Conservation (phyloP, 1,139 yeast species). For the Nakaseomyces nivariensis region DNA sequence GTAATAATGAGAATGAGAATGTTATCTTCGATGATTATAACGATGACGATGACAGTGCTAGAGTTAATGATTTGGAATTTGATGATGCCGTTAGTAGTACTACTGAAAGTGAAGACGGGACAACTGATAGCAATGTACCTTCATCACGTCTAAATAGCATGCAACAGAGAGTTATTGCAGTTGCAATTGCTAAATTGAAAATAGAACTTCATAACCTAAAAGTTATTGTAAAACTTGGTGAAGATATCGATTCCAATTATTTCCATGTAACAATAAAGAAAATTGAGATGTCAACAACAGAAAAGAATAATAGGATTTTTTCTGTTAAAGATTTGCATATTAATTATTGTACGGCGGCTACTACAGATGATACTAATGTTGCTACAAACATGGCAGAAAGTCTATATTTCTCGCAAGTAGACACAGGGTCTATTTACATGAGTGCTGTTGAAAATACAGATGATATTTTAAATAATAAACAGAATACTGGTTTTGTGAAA, state of each 20-base stretch:
- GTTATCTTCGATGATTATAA: neutral
- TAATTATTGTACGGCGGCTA: neutral
- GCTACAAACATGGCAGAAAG: slow-evolving; percentile 40
- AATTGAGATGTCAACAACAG: neutral
- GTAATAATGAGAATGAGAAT: neutral
- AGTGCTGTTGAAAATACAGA: slow-evolving; percentile 51
- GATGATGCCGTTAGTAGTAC: slow-evolving; percentile 1
- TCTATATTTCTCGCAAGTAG: slow-evolving; percentile 57
- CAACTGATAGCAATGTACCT: slow-evolving; percentile 3
- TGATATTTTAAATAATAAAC: neutral
- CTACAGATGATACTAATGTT: neutral
- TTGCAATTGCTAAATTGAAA: slow-evolving; percentile 25
- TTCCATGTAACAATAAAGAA: neutral
- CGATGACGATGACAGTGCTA: neutral
- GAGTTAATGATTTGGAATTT: neutral
- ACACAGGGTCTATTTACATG: slow-evolving; percentile 69
- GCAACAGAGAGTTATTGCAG: slow-evolving; percentile 27
- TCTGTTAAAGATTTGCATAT: neutral
- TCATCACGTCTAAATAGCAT: slow-evolving; percentile 17
- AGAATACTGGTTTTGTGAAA: slow-evolving; percentile 5
- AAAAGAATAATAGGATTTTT: slow-evolving; percentile 2
- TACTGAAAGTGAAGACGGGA: neutral
- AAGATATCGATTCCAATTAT: neutral
- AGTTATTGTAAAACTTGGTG: slow-evolving; percentile 4
- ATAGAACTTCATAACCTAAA: slow-evolving; percentile 17